Evolutionary conservation across 2,329 filamentous ascomycete genomes (phyloP).

Genomic region (Aureobasidium sp.): DNA sequence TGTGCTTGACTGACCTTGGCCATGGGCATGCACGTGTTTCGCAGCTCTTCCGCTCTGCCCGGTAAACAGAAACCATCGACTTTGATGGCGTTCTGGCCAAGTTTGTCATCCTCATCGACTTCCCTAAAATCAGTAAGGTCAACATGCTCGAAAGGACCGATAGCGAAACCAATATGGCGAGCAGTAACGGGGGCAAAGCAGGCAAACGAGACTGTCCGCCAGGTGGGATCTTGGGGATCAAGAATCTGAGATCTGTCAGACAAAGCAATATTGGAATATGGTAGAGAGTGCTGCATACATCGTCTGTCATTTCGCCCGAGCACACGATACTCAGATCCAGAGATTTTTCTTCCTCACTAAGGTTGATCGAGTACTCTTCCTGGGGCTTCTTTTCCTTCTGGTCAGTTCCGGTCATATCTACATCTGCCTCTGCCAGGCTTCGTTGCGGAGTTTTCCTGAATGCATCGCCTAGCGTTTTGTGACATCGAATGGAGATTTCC

Average conservation of each 20-base stretch:
- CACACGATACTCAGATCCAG: conserved; percentile 86
- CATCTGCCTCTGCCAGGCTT: conserved; percentile 22
- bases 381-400: conserved; percentile 8
- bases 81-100: conserved; percentile 80
- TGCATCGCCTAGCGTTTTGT: conserved; percentile 76
- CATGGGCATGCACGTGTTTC: conserved; percentile 79
- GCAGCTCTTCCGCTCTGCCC: conserved; percentile 70
- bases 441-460: conserved; percentile 33
- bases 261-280: conserved; percentile 14
- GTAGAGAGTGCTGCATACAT: conserved; percentile 35
- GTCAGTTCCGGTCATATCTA: conserved; percentile 34
- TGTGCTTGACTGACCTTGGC: conserved; percentile 41
- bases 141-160: conserved; percentile 91
- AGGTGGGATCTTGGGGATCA: conserved; percentile 68
- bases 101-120: conserved; percentile 83
- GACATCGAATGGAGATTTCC: conserved; percentile 81
- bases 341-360: conserved; percentile 72
- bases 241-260: conserved; percentile 40
- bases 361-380: conserved; percentile 34
- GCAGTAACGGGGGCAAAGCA: conserved; percentile 69
- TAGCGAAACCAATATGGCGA: conserved; percentile 85
- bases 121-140: conserved; percentile 84
- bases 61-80: conserved; percentile 90
- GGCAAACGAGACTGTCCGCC: conserved; percentile 82
- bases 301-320: conserved; percentile 81